Conservation (phyloP, 148 eudicot genomes). For the Simmondsia chinensis region DNA sequence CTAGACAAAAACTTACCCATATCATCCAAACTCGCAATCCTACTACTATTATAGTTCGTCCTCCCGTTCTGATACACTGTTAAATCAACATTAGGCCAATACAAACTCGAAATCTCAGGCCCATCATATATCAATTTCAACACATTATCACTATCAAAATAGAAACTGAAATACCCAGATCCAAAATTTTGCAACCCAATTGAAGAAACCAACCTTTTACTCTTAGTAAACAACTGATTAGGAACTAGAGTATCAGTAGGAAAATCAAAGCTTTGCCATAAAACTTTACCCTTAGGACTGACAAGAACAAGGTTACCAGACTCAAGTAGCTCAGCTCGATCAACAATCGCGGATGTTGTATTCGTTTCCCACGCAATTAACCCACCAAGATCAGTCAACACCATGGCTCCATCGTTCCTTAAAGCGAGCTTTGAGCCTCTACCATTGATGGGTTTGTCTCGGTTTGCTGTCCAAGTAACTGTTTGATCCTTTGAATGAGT, state of each 20-base stretch:
- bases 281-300: background rate
- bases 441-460: constrained; percentile 34
- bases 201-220: constrained; percentile 19
- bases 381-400: constrained; percentile 30
- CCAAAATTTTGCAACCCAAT: constrained; percentile 4
- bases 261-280: constrained; percentile 52
- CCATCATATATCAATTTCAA: constrained; percentile 23
- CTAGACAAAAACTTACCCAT: constrained; percentile 29
- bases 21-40: constrained; percentile 20
- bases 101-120: constrained; percentile 15
- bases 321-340: constrained; percentile 10
- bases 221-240: constrained; percentile 28
- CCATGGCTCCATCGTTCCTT: constrained; percentile 14
- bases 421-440: constrained; percentile 18
- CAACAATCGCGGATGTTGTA: constrained; percentile 17
- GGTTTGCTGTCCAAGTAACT: constrained; percentile 38
- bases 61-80: constrained; percentile 9
- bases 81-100: constrained; percentile 22
- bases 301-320: constrained; percentile 8
- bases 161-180: constrained; percentile 26
- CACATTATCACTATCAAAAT: constrained; percentile 26
- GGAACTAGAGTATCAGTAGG: constrained; percentile 57
- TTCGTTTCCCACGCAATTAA: constrained; percentile 34
- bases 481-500: constrained; percentile 12
- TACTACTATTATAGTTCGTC: constrained; percentile 22